phyloP scores from a whole-genome alignment of 208 protist species.

The Trypanosoma theileri region DNA sequence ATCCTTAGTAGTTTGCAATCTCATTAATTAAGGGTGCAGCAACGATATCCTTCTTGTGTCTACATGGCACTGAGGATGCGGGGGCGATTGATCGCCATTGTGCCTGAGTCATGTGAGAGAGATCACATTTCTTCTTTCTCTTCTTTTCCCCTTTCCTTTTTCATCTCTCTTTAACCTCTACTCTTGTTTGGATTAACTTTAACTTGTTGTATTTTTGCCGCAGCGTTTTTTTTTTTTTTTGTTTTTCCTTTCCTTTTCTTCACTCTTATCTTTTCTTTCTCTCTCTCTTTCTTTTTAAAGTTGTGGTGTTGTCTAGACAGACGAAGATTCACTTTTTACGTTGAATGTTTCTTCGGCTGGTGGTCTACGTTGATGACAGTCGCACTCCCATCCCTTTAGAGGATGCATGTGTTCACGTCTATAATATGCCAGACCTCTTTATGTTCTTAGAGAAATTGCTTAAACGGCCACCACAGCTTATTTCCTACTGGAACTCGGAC shows the following conservation, averaged over 20 bases:
- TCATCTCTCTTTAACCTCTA: background rate
- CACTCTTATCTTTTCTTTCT: conserved; percentile 16
- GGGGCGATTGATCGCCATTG: conserved; percentile 38
- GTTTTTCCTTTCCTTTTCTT: conserved; percentile 1
- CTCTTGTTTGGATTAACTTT: background rate
- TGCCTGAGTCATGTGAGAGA: conserved; percentile 91
- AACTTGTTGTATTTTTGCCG: conserved; percentile 16
- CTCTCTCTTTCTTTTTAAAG: conserved; percentile 8
- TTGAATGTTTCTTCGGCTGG: conserved; percentile 15
- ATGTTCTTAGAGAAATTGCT: conserved; percentile 13
- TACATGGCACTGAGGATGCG: conserved; percentile 4
- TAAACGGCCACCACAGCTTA: conserved; percentile 29
- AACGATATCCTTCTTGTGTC: conserved; percentile 12
- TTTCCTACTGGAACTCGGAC: conserved; percentile 63
- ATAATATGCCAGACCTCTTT: conserved; percentile 13
- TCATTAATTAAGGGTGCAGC: conserved; percentile 62
- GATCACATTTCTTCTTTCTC: conserved; percentile 23
- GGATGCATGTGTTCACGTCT: conserved; percentile 3
- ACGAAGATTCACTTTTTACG: background rate
- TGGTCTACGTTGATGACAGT: conserved; percentile 21
- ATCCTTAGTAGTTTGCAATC: too few relatives aligned
- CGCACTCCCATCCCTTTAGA: conserved; percentile 1
- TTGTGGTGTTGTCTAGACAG: background rate
- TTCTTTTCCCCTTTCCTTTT: too few relatives aligned
- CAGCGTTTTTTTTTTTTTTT: conserved; percentile 21